Base-by-base conservation (phyloP, 2,329 filamentous ascomycete species). In the Exophiala sp. region DNA sequence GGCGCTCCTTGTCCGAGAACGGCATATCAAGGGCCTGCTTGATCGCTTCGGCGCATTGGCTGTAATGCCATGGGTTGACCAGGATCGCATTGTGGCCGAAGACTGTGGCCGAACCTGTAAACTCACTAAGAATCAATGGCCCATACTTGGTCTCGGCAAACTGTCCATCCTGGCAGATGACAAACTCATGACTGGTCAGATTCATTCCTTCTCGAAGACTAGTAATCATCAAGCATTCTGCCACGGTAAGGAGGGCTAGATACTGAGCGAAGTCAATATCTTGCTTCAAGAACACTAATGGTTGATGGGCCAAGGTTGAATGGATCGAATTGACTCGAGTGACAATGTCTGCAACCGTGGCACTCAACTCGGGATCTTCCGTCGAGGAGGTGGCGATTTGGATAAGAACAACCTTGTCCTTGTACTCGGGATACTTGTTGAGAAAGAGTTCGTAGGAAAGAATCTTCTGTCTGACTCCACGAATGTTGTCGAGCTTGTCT, bases 171-270 rank as follows among this genome's bases (percentile, higher is more conserved):
- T 97, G 91, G 64, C 90, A 96, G 59, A 88, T 87, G 27, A 96
- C 79, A 63, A 89, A 97, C 66, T 97, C 91, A 65, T 97, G 93
- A 4, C 86, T 90, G 0, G 91, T 96, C 48, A 97, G 70, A 65
- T 96, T 97, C 93, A 97, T 97, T 56, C 91, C 91, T 66, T 97
- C 91, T 45, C 93, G 88, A 61, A 97, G 82, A 64, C 88, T 94
- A 1, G 91, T 94, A 63, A 97, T 93, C 80, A 96, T 93, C 43
- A 97, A 74, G 2, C 85, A 86, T 69, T 97, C 90, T 1, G 91
- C 93, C 45, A 94, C 84, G 2, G 88, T 88, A 40, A 96, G 77
- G 6, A 97, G 74, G 1, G 90, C 91, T n/a, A 97, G 78, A 62
- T 96, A 97, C 64, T 96, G 90, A 0, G 86, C 76, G 64, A 95